phyloP scores from a whole-genome alignment of 164 flowering plant species.

The grape (Vitis vinifera) region ASM3070453v1 NC_081818.1:23091001-23091500 shows the following conservation, averaged over 20 bases:
- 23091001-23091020: slow-evolving; percentile 72
- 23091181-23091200: slow-evolving; percentile 96
- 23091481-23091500: neutral
- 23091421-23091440: neutral
- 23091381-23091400: neutral
- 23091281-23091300: neutral
- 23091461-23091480: neutral
- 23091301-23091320: neutral
- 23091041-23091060: slow-evolving; percentile 93
- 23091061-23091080: slow-evolving; percentile 93
- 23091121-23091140: slow-evolving; percentile 85
- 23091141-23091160: slow-evolving; percentile 84
- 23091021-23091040: slow-evolving; percentile 82
- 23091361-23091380: neutral
- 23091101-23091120: slow-evolving; percentile 93
- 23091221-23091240: slow-evolving; percentile 85
- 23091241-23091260: slow-evolving; percentile 8
- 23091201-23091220: slow-evolving; percentile 97
- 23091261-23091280: neutral
- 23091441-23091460: neutral
- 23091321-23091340: neutral
- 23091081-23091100: slow-evolving; percentile 99
- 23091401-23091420: neutral
- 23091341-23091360: neutral
- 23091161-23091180: slow-evolving; percentile 87